phyloP scores from a whole-genome alignment of 441 rosid species.

The Corymbia calophylla region DNA sequence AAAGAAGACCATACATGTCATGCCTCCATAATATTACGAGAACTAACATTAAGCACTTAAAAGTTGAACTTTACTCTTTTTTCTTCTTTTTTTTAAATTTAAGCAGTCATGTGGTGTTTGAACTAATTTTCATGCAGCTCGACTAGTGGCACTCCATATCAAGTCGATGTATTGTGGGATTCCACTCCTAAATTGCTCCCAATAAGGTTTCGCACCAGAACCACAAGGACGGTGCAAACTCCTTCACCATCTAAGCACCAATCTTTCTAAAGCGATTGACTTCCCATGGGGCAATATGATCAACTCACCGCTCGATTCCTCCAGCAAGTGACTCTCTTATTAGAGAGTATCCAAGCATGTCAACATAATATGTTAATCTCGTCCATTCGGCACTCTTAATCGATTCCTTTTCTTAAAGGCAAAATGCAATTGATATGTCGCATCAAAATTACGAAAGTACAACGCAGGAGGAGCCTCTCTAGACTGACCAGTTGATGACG shows the following conservation, averaged over 20 bases:
- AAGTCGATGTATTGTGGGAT: background rate
- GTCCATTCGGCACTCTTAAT: background rate
- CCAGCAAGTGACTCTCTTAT: background rate
- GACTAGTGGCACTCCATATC: background rate
- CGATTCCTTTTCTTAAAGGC: background rate
- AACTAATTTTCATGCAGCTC: background rate
- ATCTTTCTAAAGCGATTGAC: background rate
- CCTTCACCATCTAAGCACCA: background rate
- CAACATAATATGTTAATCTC: background rate
- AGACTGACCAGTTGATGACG: background rate
- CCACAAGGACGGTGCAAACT: background rate
- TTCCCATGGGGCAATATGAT: background rate
- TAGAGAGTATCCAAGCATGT: background rate
- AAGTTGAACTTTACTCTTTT: background rate
- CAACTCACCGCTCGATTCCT: background rate
- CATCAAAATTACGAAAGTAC: background rate
- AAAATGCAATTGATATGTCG: background rate
- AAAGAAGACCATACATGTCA: background rate
- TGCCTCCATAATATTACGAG: background rate
- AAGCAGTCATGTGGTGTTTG: background rate
- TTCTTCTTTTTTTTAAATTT: rapidly evolving
- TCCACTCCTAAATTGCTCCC: background rate
- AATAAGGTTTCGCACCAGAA: background rate
- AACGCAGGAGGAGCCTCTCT: background rate
- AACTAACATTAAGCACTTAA: background rate